phyloP scores from a whole-genome alignment of 2,329 filamentous ascomycete genomes.

The Beauveria pseudobassiana region DNA sequence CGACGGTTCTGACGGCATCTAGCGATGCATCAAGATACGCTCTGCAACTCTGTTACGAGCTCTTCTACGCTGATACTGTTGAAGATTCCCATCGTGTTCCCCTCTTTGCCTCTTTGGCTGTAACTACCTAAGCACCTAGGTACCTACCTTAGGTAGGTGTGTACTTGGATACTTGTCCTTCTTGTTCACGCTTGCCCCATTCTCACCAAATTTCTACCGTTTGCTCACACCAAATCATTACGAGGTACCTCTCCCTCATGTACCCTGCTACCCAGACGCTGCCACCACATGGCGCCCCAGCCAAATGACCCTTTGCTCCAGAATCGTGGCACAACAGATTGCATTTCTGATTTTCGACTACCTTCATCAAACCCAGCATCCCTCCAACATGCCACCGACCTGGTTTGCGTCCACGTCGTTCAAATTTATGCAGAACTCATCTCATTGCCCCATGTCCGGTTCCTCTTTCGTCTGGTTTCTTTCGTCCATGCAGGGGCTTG shows the following conservation, averaged over 20 bases:
- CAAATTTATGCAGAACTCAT: neutral
- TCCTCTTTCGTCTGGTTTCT: neutral
- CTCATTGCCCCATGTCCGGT: neutral
- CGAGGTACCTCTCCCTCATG: neutral
- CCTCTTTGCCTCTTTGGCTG: too few relatives aligned
- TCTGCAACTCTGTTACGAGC: too few relatives aligned
- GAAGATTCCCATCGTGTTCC: too few relatives aligned
- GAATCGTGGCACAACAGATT: constrained; percentile 4
- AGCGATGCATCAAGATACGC: too few relatives aligned
- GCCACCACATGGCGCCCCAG: neutral
- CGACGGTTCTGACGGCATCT: neutral
- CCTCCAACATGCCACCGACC: neutral
- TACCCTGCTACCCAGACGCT: neutral
- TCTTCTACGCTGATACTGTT: too few relatives aligned
- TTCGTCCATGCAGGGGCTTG: neutral
- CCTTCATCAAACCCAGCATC: neutral
- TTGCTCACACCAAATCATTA: neutral
- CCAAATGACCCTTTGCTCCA: neutral
- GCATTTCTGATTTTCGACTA: neutral
- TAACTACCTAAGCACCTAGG: too few relatives aligned
- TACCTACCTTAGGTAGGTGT: too few relatives aligned
- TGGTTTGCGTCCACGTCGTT: neutral
- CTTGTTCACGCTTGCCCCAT: too few relatives aligned
- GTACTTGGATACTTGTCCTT: too few relatives aligned
- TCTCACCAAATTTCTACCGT: neutral